Evolutionary conservation across 371 early-diverging fungal species (phyloP).

Genomic region (Mortierella sp.): DNA sequence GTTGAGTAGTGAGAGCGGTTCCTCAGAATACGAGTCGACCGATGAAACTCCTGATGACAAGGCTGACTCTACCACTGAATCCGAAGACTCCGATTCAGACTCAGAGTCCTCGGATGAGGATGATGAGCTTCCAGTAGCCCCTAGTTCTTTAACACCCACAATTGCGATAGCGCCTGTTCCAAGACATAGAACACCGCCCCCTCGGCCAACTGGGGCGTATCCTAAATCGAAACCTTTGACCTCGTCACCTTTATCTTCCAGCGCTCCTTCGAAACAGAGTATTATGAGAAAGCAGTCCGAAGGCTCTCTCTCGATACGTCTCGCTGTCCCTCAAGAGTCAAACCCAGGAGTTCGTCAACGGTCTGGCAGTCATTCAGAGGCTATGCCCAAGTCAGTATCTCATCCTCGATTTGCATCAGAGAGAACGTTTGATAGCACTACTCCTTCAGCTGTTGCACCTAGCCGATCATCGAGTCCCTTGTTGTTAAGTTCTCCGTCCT

Average conservation of each 20-base stretch:
- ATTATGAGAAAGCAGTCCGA: conserved; percentile 32
- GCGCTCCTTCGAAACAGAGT: conserved; percentile 28
- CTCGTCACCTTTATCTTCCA: conserved; percentile 8
- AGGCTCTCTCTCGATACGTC: conserved; percentile 18
- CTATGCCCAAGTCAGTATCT: background rate
- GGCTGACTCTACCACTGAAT: background rate
- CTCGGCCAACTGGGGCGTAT: conserved; percentile 20
- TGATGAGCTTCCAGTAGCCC: background rate
- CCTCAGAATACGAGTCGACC: conserved; percentile 37
- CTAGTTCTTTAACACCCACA: conserved; percentile 5
- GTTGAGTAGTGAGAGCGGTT: conserved; percentile 10
- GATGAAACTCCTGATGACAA: background rate
- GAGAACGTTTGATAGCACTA: background rate
- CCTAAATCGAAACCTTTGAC: background rate
- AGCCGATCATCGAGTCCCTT: conserved; percentile 27
- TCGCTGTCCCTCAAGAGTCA: conserved; percentile 17
- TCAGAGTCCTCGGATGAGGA: conserved; percentile 17
- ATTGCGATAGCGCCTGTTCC: conserved; percentile 25
- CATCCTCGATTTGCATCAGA: conserved; percentile 22
- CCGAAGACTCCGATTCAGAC: conserved; percentile 22
- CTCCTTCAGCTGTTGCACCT: background rate
- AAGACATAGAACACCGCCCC: conserved; percentile 23
- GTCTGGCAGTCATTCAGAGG: conserved; percentile 42
- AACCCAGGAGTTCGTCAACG: conserved; percentile 22
- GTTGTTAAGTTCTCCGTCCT: conserved; percentile 27